Evolutionary conservation across 2,329 filamentous ascomycete species (phyloP).

Genomic region (Chrysoporthe cubensis): DNA sequence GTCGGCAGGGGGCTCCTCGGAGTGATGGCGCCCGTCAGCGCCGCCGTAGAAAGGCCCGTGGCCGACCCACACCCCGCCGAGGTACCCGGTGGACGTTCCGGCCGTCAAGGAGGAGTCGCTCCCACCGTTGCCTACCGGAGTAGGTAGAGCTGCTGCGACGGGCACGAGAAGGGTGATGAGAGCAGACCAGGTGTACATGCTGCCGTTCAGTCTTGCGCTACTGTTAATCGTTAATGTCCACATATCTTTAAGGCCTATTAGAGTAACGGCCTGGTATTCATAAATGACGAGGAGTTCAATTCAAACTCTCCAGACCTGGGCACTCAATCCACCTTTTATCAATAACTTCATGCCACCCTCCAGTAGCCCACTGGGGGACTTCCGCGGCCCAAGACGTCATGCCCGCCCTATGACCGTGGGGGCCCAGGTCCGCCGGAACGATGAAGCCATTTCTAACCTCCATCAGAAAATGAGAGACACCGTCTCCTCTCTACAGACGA

Average conservation of each 20-base stretch:
- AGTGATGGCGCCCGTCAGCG: not conserved
- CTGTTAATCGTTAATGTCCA: not conserved
- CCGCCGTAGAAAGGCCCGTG: slow-evolving; percentile 2
- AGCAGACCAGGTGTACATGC: not conserved
- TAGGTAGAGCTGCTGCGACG: not conserved
- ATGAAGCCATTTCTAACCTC: slow-evolving; percentile 7
- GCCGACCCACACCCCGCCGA: slow-evolving; percentile 11
- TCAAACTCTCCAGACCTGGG: not conserved
- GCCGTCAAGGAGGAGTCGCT: not conserved
- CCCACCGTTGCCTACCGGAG: not conserved
- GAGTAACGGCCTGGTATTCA: not conserved
- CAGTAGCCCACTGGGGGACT: too few relatives aligned
- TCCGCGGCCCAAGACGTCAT: not conserved
- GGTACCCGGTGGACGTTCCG: not conserved
- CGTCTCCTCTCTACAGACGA: not conserved
- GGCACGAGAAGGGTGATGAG: not conserved
- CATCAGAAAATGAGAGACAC: not conserved
- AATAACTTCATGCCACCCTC: not conserved
- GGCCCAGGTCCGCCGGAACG: too few relatives aligned
- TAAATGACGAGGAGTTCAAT: not conserved
- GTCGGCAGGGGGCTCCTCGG: slow-evolving; percentile 1
- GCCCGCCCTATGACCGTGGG: too few relatives aligned
- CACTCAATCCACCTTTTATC: not conserved
- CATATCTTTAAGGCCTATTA: not conserved
- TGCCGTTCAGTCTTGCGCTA: not conserved